Evolutionary conservation across 495 filamentous ascomycete species (phyloP).

Genomic region (Xylaria nigripes): DNA sequence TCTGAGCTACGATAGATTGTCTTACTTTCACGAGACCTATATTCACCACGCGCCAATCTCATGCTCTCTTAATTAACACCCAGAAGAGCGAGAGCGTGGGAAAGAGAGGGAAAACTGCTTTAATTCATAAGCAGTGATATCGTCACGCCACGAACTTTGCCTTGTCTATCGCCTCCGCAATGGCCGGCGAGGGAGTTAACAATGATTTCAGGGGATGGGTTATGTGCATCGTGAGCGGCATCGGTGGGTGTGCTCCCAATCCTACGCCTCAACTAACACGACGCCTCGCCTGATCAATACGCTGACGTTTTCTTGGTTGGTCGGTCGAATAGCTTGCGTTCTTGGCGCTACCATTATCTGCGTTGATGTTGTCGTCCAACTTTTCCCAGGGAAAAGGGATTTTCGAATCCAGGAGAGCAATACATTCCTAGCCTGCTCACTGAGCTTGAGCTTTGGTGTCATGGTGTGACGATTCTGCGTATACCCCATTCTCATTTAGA

Average conservation of each 20-base stretch:
- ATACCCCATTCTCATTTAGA: constrained; percentile 5
- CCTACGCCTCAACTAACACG: background rate
- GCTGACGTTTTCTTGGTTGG: constrained; percentile 3
- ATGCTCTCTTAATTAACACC: constrained; percentile 13
- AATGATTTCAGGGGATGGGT: constrained; percentile 94
- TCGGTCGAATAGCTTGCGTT: constrained; percentile 57
- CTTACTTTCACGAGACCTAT: background rate
- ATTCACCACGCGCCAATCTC: background rate
- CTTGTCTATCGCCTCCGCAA: constrained; percentile 15
- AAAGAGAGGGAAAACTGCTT: constrained; percentile 5
- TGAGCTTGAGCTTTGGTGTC: constrained; percentile 94
- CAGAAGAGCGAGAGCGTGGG: background rate
- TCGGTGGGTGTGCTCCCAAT: constrained; percentile 40
- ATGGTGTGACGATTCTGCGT: constrained; percentile 55
- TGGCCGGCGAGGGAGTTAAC: constrained; percentile 40
- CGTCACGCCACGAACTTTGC: constrained; percentile 8
- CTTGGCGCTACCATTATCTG: constrained; percentile 78
- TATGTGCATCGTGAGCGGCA: constrained; percentile 75
- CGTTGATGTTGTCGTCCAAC: constrained; percentile 67
- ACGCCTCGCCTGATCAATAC: background rate
- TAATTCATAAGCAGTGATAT: constrained; percentile 12
- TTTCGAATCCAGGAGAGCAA: constrained; percentile 88
- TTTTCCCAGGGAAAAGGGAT: constrained; percentile 58
- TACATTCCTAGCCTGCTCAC: constrained; percentile 74
- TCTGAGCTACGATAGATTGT: background rate